A percentile compares a stretch with the other conserved stretches of the same genome.
Conservation (phyloP, 306 rosid species). For the Citrullus colocynthis region DNA sequence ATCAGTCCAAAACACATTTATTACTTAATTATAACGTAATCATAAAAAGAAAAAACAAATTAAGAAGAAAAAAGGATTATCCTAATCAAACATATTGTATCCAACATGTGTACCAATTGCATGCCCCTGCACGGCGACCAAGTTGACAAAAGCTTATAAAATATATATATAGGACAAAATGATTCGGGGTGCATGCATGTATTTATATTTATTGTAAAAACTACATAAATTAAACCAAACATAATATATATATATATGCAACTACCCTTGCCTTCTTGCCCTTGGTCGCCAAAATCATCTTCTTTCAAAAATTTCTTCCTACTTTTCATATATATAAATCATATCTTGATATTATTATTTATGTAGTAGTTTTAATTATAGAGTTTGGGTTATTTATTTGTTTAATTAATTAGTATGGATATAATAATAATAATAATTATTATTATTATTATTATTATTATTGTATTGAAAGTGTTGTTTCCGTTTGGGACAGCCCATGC, state of each 20-base stretch:
- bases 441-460: background rate
- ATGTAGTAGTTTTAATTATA: background rate
- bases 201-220: background rate
- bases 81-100: background rate
- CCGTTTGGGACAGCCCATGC: constrained; percentile 6
- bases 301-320: background rate
- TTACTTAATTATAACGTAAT: background rate
- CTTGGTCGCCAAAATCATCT: background rate
- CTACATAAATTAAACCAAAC: background rate
- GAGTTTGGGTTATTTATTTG: background rate
- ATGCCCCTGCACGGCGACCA: background rate
- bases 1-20: background rate
- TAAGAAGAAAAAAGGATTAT: too few species aligned
- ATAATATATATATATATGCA: background rate
- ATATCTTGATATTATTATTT: background rate
- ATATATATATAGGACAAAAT: background rate
- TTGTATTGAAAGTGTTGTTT: background rate
- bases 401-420: background rate
- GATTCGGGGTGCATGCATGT: background rate
- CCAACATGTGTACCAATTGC: constrained; percentile 1
- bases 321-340: background rate
- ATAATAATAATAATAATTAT: background rate
- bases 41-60: background rate
- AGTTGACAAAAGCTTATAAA: background rate
- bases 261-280: background rate